Conservation (phyloP, 306 rosid species). For the Rosa persica region DNA sequence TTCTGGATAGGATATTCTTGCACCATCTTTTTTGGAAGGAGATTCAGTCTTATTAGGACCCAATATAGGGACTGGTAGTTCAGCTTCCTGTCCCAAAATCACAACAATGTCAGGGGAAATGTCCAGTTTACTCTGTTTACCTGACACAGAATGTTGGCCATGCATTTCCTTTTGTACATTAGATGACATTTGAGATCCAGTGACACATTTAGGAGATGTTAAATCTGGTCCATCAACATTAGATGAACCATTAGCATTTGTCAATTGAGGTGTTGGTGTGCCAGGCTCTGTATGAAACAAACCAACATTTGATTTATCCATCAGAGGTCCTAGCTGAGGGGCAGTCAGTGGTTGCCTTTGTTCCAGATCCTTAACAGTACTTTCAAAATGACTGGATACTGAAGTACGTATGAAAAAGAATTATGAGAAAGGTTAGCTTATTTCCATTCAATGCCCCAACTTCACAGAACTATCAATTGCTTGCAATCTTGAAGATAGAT, state of each 20-base stretch:
- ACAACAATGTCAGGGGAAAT: conserved; percentile 23
- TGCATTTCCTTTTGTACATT: conserved; percentile 30
- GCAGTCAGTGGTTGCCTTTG: conserved; percentile 25
- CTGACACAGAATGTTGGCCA: conserved; percentile 33
- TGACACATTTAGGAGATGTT: conserved; percentile 17
- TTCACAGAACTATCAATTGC: not conserved
- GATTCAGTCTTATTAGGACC: conserved; percentile 18
- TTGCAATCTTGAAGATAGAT: not conserved
- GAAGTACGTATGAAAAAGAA: conserved; percentile 38
- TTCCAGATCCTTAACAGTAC: conserved; percentile 35
- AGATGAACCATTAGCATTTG: conserved; percentile 17
- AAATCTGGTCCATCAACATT: conserved; percentile 26
- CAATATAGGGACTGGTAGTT: conserved; percentile 24
- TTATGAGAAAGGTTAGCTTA: conserved; percentile 16
- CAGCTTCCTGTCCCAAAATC: conserved; percentile 24
- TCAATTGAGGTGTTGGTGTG: conserved; percentile 19
- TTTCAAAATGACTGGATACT: conserved; percentile 22
- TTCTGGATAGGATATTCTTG: not conserved
- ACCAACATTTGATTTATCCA: conserved; percentile 31
- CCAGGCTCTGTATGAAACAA: conserved; percentile 16
- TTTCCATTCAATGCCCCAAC: conserved; percentile 1
- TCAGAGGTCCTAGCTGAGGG: conserved; percentile 12
- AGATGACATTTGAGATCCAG: conserved; percentile 19
- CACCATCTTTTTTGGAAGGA: conserved; percentile 29
- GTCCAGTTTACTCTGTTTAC: conserved; percentile 28